Base-by-base conservation (phyloP, 208 protist genomes). In the Leishmania lainsoni region DNA sequence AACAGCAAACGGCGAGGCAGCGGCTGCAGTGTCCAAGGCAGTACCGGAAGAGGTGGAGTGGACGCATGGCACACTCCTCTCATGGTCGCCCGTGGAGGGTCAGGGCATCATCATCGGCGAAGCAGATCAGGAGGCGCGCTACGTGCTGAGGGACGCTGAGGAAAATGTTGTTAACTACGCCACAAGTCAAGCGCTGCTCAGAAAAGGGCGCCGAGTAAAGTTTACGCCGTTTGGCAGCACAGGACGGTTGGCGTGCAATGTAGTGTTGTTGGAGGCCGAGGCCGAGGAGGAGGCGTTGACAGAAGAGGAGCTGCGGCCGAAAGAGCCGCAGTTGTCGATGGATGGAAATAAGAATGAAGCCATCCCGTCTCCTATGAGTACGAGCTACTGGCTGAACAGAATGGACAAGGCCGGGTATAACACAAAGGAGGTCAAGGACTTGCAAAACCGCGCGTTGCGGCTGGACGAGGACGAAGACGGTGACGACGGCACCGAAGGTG, bases 31-130 rank as follows among this genome's bases (percentile, higher is more conserved):
- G 42, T 29, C 76, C 5, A 39, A 63, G 42, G 42, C 32, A 68
- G 84, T 85, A 65, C 86, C 90, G 9, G 83, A 84, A 16, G 88
- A 86, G 22, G 81, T 84, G 65, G 80, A 78, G 32, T 96, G 91
- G 92, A 52, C 82, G 45, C 76, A 93, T 45, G 95, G 95, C 72
- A 92, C 86, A 39, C 76, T 98, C 22, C 65, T 95, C 39, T 90
- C 91, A 45, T 98, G 92, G 91, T 96, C 92, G 0, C 35, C 89
- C 0, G 75, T 82, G 51, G 93, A 98, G 84, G 86, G 84, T 22
- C 95, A 98, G 78, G 95, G 93, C 79, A 94, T 98, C 77, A 94
- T 98, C 75, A 49, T 95, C 54, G 91, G 90, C 75, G 90, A 96
- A 75, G 90, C 75, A 35, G 77, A 79, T 32, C 51, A 63, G 14